Evolutionary conservation across 2,329 filamentous ascomycete species (phyloP), one percentile per base, ranked within the genome.

Genomic region (Fusarium temperatum): DNA sequence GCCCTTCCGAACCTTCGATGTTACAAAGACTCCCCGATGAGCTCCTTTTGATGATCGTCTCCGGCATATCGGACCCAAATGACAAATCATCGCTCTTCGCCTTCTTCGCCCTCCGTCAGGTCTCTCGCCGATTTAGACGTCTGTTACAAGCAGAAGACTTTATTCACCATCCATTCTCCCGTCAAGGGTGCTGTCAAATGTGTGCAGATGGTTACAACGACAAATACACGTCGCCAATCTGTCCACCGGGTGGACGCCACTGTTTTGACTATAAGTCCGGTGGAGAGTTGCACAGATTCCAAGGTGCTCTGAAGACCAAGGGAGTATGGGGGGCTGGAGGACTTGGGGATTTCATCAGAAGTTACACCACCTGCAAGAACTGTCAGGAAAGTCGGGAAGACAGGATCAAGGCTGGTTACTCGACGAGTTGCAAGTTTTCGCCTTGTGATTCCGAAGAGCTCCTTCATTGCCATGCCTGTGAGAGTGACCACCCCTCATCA

Each of bases 361-460:
- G 30, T 8, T 51, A 14, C 8, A 24, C n/a, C 12, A 51, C 48
- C 1, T 51, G 48, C 12, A 51, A 24, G 20, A 14, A 11, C 30
- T 51, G 48, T 17, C 30, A 51, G n/a, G n/a, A 35, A 20, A 24
- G 6, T 7, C 48, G 48, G 9, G 8, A 35, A 8, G 12, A 13
- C 4, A 35, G 48, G 18, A 5, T 51, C 2, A 20, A 35, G n/a
- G n/a, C 12, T 3, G n/a, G 12, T 3, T 35, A 35, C n/a, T 51
- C 30, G 4, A 20, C 48, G 15, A 35, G 3, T 24, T 51, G 48
- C 30, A 51, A 51, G 3, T 51, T 51, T 20, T 8, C 8, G n/a
- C 4, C 12, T 20, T 5, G 1, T 2, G 0, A 24, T 11, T 14
- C 6, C 4, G 17, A 35, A 4, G 17, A 35, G 3, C 13, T 20